Evolutionary conservation across 108 stramenopile genomes (phyloP).

Genomic region (Nannochloropsis gaditana): DNA sequence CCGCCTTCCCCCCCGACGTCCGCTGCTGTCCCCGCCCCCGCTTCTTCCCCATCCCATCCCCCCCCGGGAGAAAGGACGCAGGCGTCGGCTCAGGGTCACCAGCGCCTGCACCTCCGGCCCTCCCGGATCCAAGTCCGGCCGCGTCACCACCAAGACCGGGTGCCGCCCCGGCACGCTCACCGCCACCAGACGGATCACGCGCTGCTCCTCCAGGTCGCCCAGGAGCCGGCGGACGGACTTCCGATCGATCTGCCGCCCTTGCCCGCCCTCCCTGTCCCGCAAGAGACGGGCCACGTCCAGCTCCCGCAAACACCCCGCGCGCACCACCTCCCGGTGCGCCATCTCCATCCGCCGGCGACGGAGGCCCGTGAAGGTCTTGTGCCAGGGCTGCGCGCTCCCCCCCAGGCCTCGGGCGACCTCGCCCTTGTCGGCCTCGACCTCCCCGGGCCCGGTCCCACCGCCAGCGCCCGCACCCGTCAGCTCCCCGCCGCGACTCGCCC

Average conservation of each 20-base stretch:
- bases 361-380: background rate
- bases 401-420: background rate
- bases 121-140: background rate
- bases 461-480: background rate
- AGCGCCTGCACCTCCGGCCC: background rate
- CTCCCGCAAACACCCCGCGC: background rate
- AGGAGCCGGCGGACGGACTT: background rate
- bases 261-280: background rate
- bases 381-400: background rate
- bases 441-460: background rate
- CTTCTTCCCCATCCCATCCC: background rate
- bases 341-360: background rate
- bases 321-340: background rate
- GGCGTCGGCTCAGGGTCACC: background rate
- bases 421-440: background rate
- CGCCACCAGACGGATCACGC: background rate
- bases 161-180: background rate
- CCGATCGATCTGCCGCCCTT: background rate
- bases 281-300: background rate
- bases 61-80: background rate
- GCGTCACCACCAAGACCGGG: background rate
- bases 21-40: background rate
- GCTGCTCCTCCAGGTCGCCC: conserved; percentile 6
- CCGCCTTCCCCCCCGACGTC: background rate
- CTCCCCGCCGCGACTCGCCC: background rate